phyloP scores from a whole-genome alignment of 2,329 filamentous ascomycete species.

The Colletotrichum sp. region DNA sequence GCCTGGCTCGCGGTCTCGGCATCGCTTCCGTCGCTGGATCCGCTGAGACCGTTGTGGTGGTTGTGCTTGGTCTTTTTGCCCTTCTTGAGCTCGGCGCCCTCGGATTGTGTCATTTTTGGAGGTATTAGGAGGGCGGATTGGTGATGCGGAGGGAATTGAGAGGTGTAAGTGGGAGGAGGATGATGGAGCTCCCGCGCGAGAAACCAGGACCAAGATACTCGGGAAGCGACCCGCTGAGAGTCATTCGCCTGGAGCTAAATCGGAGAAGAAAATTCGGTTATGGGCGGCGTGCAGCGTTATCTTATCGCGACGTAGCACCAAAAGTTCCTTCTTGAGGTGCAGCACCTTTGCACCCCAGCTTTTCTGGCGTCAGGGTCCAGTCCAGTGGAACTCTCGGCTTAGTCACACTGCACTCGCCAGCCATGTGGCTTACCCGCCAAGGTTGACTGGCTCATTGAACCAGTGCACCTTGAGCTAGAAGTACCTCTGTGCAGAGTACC shows the following conservation, averaged over 20 bases:
- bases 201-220: not conserved
- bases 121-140: not conserved
- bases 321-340: not conserved
- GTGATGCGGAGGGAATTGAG: conserved; percentile 23
- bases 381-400: not conserved
- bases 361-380: not conserved
- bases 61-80: conserved; percentile 33
- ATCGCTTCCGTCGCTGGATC: conserved; percentile 2
- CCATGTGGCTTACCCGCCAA: not conserved
- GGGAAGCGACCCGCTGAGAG: conserved; percentile 2
- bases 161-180: conserved; percentile 1
- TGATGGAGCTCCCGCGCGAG: not conserved
- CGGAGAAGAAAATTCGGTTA: conserved; percentile 21
- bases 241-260: conserved; percentile 2
- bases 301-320: conserved; percentile 9
- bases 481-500: not conserved
- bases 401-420: not conserved
- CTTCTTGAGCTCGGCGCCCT: conserved; percentile 32
- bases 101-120: conserved; percentile 32
- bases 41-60: conserved; percentile 29
- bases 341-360: not conserved
- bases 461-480: not conserved
- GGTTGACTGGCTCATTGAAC: not conserved
- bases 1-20: conserved; percentile 21
- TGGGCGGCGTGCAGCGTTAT: conserved; percentile 7